Percentiles rank a stretch among this genome's conserved stretches.
Conservation (phyloP, 768 basidiomycete genomes). For the Leccinellum luteum region DNA sequence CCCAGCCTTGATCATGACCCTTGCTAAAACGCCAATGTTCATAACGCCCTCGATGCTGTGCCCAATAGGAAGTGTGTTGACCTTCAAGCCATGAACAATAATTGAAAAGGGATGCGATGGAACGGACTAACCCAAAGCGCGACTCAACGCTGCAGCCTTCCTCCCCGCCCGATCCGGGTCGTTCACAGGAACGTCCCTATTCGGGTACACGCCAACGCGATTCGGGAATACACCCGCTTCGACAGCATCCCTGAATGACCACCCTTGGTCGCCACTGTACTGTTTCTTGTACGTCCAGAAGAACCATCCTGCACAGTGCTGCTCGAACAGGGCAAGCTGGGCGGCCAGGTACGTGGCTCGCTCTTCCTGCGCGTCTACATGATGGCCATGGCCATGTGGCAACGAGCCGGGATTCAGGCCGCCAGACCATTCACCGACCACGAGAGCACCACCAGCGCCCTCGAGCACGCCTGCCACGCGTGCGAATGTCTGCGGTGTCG, state of each 20-base stretch:
- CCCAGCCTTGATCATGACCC: constrained; percentile 72
- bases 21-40: constrained; percentile 66
- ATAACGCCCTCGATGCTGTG: constrained; percentile 52
- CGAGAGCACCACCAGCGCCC: constrained; percentile 47
- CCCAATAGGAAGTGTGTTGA: constrained; percentile 41
- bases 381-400: constrained; percentile 34
- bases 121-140: constrained; percentile 33
- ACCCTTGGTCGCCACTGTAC: constrained; percentile 62
- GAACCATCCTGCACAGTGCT: constrained; percentile 68
- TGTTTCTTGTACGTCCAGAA: constrained; percentile 87
- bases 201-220: constrained; percentile 43
- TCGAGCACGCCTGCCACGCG: constrained; percentile 35
- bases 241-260: constrained; percentile 68
- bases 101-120: constrained; percentile 11
- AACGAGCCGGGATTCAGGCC: constrained; percentile 67
- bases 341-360: constrained; percentile 53
- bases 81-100: constrained; percentile 24
- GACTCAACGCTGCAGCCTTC: constrained; percentile 29
- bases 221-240: constrained; percentile 59
- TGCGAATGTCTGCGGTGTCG: constrained; percentile 41
- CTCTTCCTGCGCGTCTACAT: constrained; percentile 38
- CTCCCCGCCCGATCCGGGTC: constrained; percentile 19
- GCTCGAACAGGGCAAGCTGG: constrained; percentile 65
- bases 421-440: constrained; percentile 81
- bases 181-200: constrained; percentile 15